phyloP scores from a whole-genome alignment of 441 rosid genomes.

The Monsonia emarginata region DNA sequence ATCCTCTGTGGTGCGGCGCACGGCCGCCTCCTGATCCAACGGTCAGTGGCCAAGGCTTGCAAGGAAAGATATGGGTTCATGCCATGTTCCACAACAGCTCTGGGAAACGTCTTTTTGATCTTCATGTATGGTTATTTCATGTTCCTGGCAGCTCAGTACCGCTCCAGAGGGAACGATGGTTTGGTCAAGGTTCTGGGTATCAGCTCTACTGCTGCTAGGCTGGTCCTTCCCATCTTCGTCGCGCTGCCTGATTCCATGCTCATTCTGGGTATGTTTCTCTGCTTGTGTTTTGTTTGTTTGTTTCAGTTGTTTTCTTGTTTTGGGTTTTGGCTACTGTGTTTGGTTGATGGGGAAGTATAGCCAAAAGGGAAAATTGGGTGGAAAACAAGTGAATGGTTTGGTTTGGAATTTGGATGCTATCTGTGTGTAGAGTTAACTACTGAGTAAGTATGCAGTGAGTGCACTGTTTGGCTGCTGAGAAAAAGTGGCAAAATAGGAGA shows the following conservation, averaged over 20 bases:
- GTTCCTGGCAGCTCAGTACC: constrained; percentile 65
- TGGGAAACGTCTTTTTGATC: constrained; percentile 73
- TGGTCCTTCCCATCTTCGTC: constrained; percentile 75
- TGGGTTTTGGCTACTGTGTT: not conserved
- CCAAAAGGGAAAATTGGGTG: not conserved
- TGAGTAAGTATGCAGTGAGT: too few relatives aligned
- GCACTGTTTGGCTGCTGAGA: too few relatives aligned
- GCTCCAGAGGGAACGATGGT: constrained; percentile 82
- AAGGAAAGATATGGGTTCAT: constrained; percentile 82
- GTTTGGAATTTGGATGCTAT: not conserved
- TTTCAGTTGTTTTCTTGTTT: too few relatives aligned
- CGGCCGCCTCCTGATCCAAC: constrained; percentile 25
- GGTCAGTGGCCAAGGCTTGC: constrained; percentile 33
- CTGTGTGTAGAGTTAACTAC: not conserved
- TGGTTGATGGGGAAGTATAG: not conserved
- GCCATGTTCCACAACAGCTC: constrained; percentile 68
- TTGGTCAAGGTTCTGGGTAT: constrained; percentile 79
- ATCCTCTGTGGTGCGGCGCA: constrained; percentile 17
- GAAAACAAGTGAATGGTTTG: not conserved
- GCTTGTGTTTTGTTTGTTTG: too few relatives aligned
- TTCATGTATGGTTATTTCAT: constrained; percentile 70
- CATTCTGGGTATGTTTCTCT: constrained; percentile 48
- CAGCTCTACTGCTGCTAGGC: constrained; percentile 60
- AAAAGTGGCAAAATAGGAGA: too few relatives aligned
- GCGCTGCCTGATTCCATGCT: constrained; percentile 97